Evolutionary conservation across 805 yeast species (phyloP), one percentile per base, ranked within the genome.

Genomic region (Kodamaea kakaduensis): DNA sequence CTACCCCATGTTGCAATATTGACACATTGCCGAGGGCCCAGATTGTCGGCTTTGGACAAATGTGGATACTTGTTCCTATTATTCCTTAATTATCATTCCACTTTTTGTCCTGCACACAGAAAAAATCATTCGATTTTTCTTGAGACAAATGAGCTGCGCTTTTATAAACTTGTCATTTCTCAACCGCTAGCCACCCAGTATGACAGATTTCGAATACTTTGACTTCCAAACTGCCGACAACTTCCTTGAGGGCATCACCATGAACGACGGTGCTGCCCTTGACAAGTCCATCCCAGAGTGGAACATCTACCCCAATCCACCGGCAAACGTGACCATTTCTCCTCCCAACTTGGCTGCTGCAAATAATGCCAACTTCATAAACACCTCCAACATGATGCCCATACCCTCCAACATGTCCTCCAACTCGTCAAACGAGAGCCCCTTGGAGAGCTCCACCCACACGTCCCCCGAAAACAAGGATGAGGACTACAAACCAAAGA

Each of bases 211-310:
- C 25, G 45, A 43, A 18, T 43, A 31, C 41, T 43, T 41, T 36
- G 47, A 45, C 36, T 60, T 61, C 39, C 60, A 53, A 14, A 46
- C 52, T 23, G 47, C 65, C 10, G 63, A 60, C 36, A 47, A 34
- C 34, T 59, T 61, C 32, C 45, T 61, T 31, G 52, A 51, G 32
- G 45, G 46, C 24, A 49, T 61, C 10, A 48, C 58, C 17, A n/a
- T 61, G 12, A 36, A 48, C 12, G 43, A 38, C n/a, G 36, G 43
- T 21, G 38, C 53, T 17, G 47, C 53, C 25, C 56, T 24, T 16
- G 18, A 17, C 6, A 30, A 23, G 31, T 24, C 21, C 23, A 24
- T 24, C 17, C 20, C 17, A 25, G 36, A 32, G n/a, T 36, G 38
- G 38, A 27, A 25, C 23, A 21, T 18, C 13, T 20, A 26, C 21